Base-by-base conservation (phyloP, 2,329 filamentous ascomycete species). In the Calonectria pteridis region DNA sequence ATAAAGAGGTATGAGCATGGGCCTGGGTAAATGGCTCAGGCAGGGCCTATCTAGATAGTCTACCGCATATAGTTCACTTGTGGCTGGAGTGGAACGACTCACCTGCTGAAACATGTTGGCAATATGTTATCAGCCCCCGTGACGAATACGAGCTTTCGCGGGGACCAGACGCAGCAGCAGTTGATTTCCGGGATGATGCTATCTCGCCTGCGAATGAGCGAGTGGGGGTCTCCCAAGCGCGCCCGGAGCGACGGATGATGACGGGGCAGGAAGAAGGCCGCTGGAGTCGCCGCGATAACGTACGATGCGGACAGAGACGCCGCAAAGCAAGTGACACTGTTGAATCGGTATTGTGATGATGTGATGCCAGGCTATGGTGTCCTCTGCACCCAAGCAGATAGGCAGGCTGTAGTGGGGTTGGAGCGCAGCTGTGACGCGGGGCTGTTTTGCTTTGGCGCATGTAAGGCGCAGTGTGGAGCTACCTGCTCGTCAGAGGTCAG, bases 51-150 rank as follows among this genome's bases (percentile, higher is more conserved):
- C 67, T 33, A 62, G 26, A 58, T 40, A n/a, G 31, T 29, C 40
- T n/a, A 10, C 23, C 43, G 13, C n/a, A 55, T 37, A 35, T 29
- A 43, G 63, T 46, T 26, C 28, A 11, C 14, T 46, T 49, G 51
- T 49, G 20, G 26, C 31, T 5, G 64, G 33, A 31, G 35, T 26
- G 63, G 28, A 68, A 51, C 9, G 26, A 50, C 77, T 35, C 76
- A 83, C 82, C 75, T 80, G 78, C 71, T 82, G 81, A 63, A 83
- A 83, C 82, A 83, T 82, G 73, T 51, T 73, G 75, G 55, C 68
- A 18, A 16, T 26, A 62, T 46, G 62, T 33, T 55, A 62, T 53
- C 14, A 43, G 37, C 31, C 18, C 43, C 46, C 11, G 53, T 23
- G 20, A 58, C 10, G 18, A 23, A 59, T 46, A 51, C 35, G 53